Conservation (phyloP, 139 green algal species). For the Coelastrella sp. region DNA sequence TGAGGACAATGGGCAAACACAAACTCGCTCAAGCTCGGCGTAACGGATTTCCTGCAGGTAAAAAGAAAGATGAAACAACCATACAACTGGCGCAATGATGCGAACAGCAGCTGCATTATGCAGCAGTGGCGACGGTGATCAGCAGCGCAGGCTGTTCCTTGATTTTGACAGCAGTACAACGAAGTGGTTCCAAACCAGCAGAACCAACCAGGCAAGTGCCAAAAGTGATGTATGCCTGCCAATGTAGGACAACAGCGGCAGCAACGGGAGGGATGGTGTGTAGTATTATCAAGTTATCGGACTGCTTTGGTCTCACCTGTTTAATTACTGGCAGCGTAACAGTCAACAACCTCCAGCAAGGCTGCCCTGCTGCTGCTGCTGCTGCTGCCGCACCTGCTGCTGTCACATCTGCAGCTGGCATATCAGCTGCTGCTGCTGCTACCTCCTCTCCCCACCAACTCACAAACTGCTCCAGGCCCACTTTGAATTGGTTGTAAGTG, state of each 20-base stretch:
- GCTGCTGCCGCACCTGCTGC: not conserved
- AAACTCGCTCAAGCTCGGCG: not conserved
- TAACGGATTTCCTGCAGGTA: not conserved
- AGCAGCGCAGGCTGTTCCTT: too few species aligned
- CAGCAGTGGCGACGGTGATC: not conserved
- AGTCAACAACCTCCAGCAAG: not conserved
- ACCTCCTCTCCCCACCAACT: too few species aligned
- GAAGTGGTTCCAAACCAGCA: too few species aligned
- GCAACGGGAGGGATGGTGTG: not conserved
- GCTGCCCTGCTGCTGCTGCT: not conserved
- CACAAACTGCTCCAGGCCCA: too few species aligned
- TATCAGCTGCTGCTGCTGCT: not conserved
- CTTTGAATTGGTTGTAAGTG: too few species aligned
- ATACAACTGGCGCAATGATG: not conserved
- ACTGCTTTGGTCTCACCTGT: slow-evolving; percentile 10
- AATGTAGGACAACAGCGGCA: not conserved
- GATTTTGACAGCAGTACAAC: too few species aligned
- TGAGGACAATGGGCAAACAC: not conserved
- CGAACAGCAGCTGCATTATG: not conserved
- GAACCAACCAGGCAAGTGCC: too few species aligned
- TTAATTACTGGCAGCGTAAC: not conserved
- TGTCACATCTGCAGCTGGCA: not conserved
- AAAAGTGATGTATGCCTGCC: not conserved
- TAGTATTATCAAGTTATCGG: too few species aligned
- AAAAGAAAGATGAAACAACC: not conserved